Evolutionary conservation across 2,329 filamentous ascomycete species (phyloP).

Genomic region (Hymenoscyphus repandus): DNA sequence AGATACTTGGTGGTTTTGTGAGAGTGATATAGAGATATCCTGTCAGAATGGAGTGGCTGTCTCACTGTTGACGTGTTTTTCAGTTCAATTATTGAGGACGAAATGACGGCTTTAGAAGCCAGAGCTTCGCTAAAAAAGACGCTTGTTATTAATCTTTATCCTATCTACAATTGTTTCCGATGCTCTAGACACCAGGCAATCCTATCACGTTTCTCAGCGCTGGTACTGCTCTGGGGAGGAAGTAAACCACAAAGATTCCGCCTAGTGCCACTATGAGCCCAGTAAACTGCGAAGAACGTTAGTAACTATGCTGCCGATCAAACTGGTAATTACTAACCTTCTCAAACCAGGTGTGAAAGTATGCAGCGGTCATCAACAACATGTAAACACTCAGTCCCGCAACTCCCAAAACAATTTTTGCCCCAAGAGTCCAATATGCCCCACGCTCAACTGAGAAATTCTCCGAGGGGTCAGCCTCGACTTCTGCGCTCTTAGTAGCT

Average conservation of each 20-base stretch:
- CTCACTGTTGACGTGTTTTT: not conserved
- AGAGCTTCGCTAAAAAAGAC: no score
- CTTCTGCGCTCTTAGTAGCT: constrained; percentile 53
- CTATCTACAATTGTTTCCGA: not conserved
- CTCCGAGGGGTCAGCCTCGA: constrained; percentile 34
- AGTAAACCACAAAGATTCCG: constrained; percentile 45
- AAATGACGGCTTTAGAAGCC: no score
- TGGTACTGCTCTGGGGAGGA: constrained; percentile 41
- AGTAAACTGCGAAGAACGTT: constrained; percentile 36
- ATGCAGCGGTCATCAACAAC: constrained; percentile 96
- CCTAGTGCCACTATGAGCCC: constrained; percentile 43
- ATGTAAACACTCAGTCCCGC: constrained; percentile 82
- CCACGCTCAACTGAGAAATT: constrained; percentile 11
- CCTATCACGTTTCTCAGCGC: constrained; percentile 42
- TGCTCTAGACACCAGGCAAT: constrained; percentile 34
- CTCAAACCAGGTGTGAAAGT: constrained; percentile 98
- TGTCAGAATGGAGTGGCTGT: no score
- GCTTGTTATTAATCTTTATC: no score
- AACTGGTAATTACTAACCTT: constrained; percentile 54
- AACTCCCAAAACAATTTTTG: constrained; percentile 56
- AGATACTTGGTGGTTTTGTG: no score
- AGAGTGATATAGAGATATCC: no score
- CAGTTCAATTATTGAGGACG: no score
- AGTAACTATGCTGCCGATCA: not conserved
- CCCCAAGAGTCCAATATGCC: constrained; percentile 39